These are phyloP conservation scores for Podaxis sp. DNA, from an alignment of 768 basidiomycete species.

Conservation along the genomic window DNA sequence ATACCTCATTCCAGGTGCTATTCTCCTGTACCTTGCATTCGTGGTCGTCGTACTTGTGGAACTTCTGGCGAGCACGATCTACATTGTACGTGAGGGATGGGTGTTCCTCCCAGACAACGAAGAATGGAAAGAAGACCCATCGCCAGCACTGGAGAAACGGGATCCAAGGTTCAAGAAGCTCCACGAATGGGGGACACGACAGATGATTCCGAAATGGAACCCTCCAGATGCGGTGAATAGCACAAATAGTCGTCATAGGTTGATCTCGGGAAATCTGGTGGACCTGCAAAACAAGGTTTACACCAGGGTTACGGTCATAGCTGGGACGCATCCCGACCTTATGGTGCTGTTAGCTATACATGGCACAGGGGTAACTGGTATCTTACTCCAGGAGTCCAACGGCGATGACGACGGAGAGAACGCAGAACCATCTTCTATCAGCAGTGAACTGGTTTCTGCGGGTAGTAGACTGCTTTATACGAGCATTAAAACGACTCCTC, in stretches of 20 bases:
- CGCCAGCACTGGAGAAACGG: neutral
- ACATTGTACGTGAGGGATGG: neutral
- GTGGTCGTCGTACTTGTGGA: neutral
- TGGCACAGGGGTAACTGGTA: neutral
- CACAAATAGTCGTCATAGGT: neutral
- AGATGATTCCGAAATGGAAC: neutral
- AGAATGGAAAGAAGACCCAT: neutral
- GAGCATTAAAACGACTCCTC: no score
- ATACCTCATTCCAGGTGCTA: neutral
- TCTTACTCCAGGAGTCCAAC: neutral
- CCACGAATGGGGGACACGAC: neutral
- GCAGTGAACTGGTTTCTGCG: no score
- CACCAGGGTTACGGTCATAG: neutral
- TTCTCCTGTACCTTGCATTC: neutral
- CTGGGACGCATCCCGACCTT: neutral
- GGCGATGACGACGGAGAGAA: neutral
- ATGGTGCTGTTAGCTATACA: neutral
- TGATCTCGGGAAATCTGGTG: neutral
- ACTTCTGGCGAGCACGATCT: neutral
- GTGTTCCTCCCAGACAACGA: neutral
- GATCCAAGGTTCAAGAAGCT: neutral
- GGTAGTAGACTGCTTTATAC: no score
- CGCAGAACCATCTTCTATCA: neutral
- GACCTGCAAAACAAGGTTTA: neutral
- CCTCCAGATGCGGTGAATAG: neutral